A percentile compares a stretch with the other conserved stretches of the same genome.
phyloP scores from a whole-genome alignment of 345 rosid species.

The Euphorbia peplus region DNA sequence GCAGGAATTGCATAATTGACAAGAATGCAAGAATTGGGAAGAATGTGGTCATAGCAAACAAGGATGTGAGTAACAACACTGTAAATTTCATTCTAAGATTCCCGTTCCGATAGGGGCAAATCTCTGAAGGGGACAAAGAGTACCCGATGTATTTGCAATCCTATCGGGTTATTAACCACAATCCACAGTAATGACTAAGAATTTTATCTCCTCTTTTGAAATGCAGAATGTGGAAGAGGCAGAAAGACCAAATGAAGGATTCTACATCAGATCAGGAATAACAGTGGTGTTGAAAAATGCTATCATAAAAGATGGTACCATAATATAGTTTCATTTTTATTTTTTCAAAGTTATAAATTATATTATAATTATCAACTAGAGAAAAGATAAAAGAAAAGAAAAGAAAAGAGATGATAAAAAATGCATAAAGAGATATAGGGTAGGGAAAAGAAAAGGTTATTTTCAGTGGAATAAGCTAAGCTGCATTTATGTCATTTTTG shows the following conservation, averaged over 20 bases:
- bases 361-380: not conserved
- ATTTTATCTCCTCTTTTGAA: constrained; percentile 3
- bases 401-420: not conserved
- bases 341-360: too few species aligned
- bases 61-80: constrained; percentile 48
- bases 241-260: constrained; percentile 71
- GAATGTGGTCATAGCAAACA: constrained; percentile 67
- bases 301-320: constrained; percentile 57
- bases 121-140: too few species aligned
- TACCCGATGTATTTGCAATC: too few species aligned
- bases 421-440: not conserved
- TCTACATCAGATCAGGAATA: constrained; percentile 83
- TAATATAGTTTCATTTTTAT: constrained; percentile 32
- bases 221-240: constrained; percentile 75
- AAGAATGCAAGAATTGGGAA: constrained; percentile 75
- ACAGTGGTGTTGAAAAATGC: constrained; percentile 62
- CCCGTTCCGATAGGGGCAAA: too few species aligned
- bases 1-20: constrained; percentile 84
- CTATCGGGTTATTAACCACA: not conserved
- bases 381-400: not conserved
- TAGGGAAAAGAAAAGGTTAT: not conserved
- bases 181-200: not conserved
- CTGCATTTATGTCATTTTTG: not conserved
- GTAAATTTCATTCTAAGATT: too few species aligned
- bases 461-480: constrained; percentile 4